phyloP scores from a whole-genome alignment of 2,329 filamentous ascomycete genomes.

The Calonectria hawksworthii region DNA sequence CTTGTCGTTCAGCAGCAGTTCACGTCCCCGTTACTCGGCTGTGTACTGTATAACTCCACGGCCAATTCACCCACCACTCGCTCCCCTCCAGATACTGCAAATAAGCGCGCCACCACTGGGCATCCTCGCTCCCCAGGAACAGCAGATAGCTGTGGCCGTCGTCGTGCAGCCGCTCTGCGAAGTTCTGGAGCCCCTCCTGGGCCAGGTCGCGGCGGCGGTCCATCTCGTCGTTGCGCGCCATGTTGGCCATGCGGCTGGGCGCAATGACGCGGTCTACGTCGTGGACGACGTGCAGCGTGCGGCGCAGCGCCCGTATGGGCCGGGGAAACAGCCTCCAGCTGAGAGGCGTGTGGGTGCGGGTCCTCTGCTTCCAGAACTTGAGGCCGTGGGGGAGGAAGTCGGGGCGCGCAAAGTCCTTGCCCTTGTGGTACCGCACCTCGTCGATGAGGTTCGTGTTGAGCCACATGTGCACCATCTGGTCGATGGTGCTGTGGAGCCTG shows the following conservation, averaged over 20 bases:
- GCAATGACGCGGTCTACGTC: constrained; percentile 21
- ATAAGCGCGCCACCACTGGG: constrained; percentile 25
- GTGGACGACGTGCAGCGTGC: constrained; percentile 21
- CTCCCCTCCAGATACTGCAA: constrained; percentile 12
- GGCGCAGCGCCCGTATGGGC: constrained; percentile 16
- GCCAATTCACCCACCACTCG: constrained; percentile 22
- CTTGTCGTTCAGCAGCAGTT: constrained; percentile 8
- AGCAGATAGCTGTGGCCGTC: constrained; percentile 19
- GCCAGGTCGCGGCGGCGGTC: constrained; percentile 10
- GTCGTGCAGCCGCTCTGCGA: constrained; percentile 15
- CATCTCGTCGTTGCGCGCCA: constrained; percentile 14
- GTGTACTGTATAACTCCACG: constrained; percentile 25
- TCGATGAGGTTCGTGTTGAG: constrained; percentile 28
- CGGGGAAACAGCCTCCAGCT: constrained; percentile 17
- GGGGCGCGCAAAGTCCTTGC: constrained; percentile 23
- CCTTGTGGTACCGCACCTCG: constrained; percentile 26
- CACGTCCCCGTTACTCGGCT: constrained; percentile 13
- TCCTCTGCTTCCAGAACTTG: constrained; percentile 6
- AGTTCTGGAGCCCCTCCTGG: constrained; percentile 1
- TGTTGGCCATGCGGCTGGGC: constrained; percentile 6
- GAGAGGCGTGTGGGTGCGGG: background rate
- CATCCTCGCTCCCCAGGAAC: constrained; percentile 24
- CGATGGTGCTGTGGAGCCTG: constrained; percentile 18
- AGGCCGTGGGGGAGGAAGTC: constrained; percentile 1
- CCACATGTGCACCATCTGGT: constrained; percentile 28